Percentiles rank a stretch among this genome's conserved stretches.
These are phyloP conservation scores for Pseudogymnoascus destructans DNA, from an alignment of 2,329 filamentous ascomycete species.

Conservation along the genomic window DNA sequence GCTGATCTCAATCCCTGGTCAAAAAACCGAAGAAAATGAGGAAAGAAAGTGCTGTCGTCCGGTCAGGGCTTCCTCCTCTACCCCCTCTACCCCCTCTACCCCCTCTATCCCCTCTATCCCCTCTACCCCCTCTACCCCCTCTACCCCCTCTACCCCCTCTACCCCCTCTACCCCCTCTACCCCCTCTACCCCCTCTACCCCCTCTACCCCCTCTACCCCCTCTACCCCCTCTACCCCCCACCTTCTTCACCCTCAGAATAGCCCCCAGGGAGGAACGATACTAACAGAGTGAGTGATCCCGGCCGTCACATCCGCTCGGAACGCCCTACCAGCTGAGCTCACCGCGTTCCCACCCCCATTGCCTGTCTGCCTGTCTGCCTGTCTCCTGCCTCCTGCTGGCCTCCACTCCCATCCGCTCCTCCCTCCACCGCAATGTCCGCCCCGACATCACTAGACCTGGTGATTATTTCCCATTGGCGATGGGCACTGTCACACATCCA, in stretches of 20 bases:
- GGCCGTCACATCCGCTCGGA: neutral
- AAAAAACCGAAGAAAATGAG: neutral
- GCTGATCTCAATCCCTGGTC: neutral
- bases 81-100: neutral
- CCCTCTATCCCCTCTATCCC: no score
- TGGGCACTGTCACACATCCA: slow-evolving; percentile 3
- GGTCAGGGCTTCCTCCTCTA: neutral
- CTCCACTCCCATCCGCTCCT: slow-evolving; percentile 6
- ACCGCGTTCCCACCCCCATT: neutral
- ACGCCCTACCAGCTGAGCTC: slow-evolving; percentile 3
- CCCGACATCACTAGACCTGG: slow-evolving; percentile 3
- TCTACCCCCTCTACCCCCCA: neutral
- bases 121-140: neutral
- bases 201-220: neutral
- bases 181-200: neutral
- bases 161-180: neutral
- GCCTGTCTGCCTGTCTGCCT: neutral
- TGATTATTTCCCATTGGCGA: slow-evolving; percentile 7
- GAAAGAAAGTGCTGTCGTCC: neutral
- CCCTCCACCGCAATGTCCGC: slow-evolving; percentile 4
- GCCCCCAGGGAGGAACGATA: slow-evolving; percentile 1
- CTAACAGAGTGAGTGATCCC: slow-evolving; percentile 2
- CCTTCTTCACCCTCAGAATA: neutral
- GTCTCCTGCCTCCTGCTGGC: slow-evolving; percentile 1
- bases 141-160: no score